phyloP scores from a whole-genome alignment of 139 green algal species.

The Tetraselmis striata region DNA sequence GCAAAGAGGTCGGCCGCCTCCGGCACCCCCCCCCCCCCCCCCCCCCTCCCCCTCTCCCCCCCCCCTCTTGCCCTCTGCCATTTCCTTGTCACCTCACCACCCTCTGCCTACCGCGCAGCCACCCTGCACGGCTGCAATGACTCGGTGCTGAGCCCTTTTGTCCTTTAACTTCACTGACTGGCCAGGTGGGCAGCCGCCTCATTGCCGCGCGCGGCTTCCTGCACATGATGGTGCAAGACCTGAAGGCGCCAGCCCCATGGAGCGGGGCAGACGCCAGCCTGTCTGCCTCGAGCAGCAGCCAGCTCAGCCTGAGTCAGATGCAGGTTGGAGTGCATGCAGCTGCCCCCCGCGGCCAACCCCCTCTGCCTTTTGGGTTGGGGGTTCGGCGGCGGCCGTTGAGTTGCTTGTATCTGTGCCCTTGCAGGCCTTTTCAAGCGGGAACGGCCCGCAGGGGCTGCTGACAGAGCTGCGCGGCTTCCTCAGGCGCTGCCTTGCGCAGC shows the following conservation, averaged over 20 bases:
- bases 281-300: background rate
- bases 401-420: too few species aligned
- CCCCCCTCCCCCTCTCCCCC: too few species aligned
- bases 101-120: too few species aligned
- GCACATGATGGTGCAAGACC: background rate
- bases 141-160: too few species aligned
- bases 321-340: background rate
- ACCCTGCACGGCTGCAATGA: too few species aligned
- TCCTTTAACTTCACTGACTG: too few species aligned
- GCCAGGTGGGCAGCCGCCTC: background rate
- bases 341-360: too few species aligned
- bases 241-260: background rate
- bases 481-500: background rate
- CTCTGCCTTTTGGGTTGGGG: too few species aligned
- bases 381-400: too few species aligned
- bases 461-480: background rate
- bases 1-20: background rate
- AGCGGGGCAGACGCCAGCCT: background rate
- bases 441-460: background rate
- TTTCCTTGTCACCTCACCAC: too few species aligned
- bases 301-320: background rate
- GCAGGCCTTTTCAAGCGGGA: background rate
- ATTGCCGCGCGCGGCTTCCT: background rate
- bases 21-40: too few species aligned
- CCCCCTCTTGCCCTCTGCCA: too few species aligned